Base-by-base conservation (phyloP, 2,329 filamentous ascomycete species). In the Aspergillus floridensis region DNA sequence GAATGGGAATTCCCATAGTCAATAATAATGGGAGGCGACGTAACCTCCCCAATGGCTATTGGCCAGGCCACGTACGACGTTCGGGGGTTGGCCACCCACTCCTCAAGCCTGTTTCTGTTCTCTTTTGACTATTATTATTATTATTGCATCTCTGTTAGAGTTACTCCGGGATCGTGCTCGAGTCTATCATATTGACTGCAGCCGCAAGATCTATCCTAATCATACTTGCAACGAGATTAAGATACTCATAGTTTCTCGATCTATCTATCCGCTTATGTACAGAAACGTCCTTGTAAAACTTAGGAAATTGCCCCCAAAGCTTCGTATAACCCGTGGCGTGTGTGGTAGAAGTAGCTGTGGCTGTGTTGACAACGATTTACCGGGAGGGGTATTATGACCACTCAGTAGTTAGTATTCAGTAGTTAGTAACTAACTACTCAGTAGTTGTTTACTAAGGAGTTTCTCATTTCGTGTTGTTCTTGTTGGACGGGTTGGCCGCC, bases 61-160 rank as follows among this genome's bases (percentile, higher is more conserved):
- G 56, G 56, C 56, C 56, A 11, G 56, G 49, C 56, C 56, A 57
- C 56, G 56, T 57, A 57, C 49, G 56, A 47, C 49, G 35, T 41
- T 32, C 49, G 35, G 56, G 38, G 19, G 41, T 19, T 26, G 49
- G 47, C 47, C 31, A 56, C 46, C 46, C 16, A 56, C 32, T 31
- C 41, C 4, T n/a, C 12, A 41, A n/a, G 14, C 38, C 16, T 41
- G 38, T 41, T 41, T 41, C 38, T 41, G 11, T 41, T n/a, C 14
- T 41, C 11, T 16, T 35, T 35, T 11, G 32, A 29, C 26, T 29
- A 8, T 8, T 8, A 29, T 8, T 29, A 8, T 8, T 8, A 29
- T 1, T 29, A 29, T 29, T 29, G 7, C 26, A 29, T 35, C 32
- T 35, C 16, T 35, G 32, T 12, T 32, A 12, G 38, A 41, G 5